Percentiles rank a stretch among this genome's conserved stretches.
Evolutionary conservation across 169 alveolate genomes (phyloP).

Genomic region (Cryptosporidium sp.): DNA sequence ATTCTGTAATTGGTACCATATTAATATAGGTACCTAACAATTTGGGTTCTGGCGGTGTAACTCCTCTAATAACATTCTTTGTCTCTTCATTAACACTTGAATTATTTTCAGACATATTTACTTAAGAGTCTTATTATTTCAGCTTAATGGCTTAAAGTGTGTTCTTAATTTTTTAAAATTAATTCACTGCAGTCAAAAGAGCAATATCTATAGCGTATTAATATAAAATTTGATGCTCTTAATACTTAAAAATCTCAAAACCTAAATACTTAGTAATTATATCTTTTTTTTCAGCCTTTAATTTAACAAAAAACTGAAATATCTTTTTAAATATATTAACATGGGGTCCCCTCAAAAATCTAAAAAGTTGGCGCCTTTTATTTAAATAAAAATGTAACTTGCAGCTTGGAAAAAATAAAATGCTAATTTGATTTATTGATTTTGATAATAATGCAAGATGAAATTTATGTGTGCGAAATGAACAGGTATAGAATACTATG

Average conservation of each 20-base stretch:
- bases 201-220: neutral
- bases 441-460: no score
- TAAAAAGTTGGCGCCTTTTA: slow-evolving; percentile 5
- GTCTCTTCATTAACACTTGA: slow-evolving; percentile 49
- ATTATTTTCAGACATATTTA: slow-evolving; percentile 58
- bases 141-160: neutral
- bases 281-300: neutral
- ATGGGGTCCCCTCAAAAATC: slow-evolving; percentile 17
- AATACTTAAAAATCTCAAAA: neutral
- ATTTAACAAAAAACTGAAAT: neutral
- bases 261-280: neutral
- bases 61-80: slow-evolving; percentile 48
- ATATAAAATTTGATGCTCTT: neutral
- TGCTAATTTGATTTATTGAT: no score
- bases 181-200: neutral
- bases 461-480: neutral
- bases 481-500: neutral
- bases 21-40: slow-evolving; percentile 36
- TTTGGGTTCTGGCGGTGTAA: slow-evolving; percentile 64
- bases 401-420: neutral
- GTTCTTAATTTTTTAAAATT: neutral
- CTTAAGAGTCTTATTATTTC: neutral
- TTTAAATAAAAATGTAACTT: neutral
- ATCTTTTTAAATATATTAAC: neutral
- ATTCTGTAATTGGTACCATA: slow-evolving; percentile 61